These are phyloP conservation scores for Pluteus cervinus DNA, from an alignment of 768 basidiomycete genomes.

Conservation along the genomic window DNA sequence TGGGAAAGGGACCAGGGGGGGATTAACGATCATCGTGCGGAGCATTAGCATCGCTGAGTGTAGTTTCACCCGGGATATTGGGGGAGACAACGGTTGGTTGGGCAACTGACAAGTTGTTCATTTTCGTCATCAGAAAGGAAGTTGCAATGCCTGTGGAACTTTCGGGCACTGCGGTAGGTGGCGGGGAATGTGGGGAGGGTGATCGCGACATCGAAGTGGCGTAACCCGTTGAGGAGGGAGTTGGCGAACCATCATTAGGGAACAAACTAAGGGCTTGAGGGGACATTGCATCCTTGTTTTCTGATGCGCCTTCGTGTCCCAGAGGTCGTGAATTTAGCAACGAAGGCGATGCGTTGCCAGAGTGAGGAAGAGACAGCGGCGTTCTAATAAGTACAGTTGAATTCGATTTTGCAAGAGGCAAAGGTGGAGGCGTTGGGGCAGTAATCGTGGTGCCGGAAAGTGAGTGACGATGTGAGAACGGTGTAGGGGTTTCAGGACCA, in stretches of 20 bases:
- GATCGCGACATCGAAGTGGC: constrained; percentile 46
- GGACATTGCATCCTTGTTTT: constrained; percentile 16
- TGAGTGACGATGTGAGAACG: constrained; percentile 40
- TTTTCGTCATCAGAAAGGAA: no score
- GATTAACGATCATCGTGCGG: no score
- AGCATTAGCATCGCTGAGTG: no score
- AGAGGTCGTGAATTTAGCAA: background rate
- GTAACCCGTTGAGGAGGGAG: constrained; percentile 53
- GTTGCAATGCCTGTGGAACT: no score
- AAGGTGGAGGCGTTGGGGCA: constrained; percentile 34
- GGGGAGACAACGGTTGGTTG: no score
- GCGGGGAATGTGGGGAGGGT: constrained; percentile 34
- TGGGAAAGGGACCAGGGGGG: no score
- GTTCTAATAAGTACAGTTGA: constrained; percentile 9
- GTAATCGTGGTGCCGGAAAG: constrained; percentile 44
- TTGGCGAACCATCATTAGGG: constrained; percentile 48
- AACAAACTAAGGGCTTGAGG: constrained; percentile 23
- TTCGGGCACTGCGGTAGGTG: constrained; percentile 25
- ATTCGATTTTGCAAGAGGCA: constrained; percentile 14
- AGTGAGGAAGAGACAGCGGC: background rate
- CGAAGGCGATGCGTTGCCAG: background rate
- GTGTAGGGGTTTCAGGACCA: constrained; percentile 40
- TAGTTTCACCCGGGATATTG: no score
- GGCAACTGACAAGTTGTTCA: no score
- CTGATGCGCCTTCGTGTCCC: constrained; percentile 2